Evolutionary conservation across 441 rosid genomes (phyloP).

Genomic region (Croton setiger): DNA sequence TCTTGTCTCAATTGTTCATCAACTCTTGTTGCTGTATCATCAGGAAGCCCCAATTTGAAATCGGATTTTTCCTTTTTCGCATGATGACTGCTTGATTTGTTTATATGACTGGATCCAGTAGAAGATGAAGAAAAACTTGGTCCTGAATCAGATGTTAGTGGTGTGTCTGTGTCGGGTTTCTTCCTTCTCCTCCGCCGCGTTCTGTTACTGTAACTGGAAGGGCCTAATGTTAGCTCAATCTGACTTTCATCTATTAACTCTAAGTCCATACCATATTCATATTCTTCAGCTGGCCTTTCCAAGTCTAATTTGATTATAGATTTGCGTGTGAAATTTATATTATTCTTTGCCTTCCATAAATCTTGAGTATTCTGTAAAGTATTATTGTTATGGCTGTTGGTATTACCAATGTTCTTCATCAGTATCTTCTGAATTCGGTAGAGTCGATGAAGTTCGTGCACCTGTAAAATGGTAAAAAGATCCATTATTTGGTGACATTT

Average conservation of each 20-base stretch:
- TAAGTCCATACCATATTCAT: conserved; percentile 27
- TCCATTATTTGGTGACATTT: too few species aligned
- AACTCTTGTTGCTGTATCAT: conserved; percentile 26
- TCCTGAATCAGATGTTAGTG: conserved; percentile 52
- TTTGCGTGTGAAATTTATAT: conserved; percentile 22
- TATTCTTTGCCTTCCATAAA: conserved; percentile 21
- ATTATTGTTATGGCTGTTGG: conserved; percentile 16
- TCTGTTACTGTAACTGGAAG: conserved; percentile 40
- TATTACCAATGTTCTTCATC: conserved; percentile 56
- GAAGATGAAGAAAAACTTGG: conserved; percentile 77
- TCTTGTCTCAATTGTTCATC: conserved; percentile 54
- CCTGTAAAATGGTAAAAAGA: conserved; percentile 34
- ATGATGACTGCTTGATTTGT: conserved; percentile 28
- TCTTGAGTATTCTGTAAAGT: conserved; percentile 13
- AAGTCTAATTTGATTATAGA: conserved; percentile 32
- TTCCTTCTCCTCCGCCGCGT: conserved; percentile 43
- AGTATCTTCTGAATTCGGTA: conserved; percentile 73
- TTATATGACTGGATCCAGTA: conserved; percentile 61
- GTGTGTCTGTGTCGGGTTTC: conserved; percentile 37
- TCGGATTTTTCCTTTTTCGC: conserved; percentile 18
- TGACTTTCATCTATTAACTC: conserved; percentile 68
- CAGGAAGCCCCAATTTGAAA: conserved; percentile 23
- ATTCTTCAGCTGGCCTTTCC: conserved; percentile 35
- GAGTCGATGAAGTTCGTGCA: conserved; percentile 85
- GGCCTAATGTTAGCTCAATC: conserved; percentile 85